Base-by-base conservation (phyloP, 257 asterid species). In the Cinchona pubescens region DNA sequence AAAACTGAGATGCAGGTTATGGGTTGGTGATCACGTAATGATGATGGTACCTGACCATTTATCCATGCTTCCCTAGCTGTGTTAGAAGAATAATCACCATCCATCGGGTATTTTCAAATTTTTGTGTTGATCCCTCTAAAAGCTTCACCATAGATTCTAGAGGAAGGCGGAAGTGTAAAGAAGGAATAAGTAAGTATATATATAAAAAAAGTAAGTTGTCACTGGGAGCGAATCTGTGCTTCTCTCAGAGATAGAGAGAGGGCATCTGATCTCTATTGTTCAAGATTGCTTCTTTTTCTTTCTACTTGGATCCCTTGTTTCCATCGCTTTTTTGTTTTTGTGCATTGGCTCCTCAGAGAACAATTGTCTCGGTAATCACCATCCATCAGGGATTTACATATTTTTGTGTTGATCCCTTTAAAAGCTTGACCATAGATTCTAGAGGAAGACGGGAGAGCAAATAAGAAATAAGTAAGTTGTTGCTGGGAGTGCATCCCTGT, bases 251-350 rank as follows among this genome's bases (percentile, higher is more conserved):
- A 27, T 12, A 45, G 25, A 66, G 51, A 42, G 19, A 3, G 62
- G 69, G 25, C 29, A 7, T 51, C 66, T 61, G 46, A n/a, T 45
- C 35, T n/a, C 43, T 38, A n/a, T 30, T 58, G 16, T 12, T 53
- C 29, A 11, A 56, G 27, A 67, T 29, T 19, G 27, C 21, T 38
- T 67, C 53, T 25, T 19, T 42, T 58, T 58, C 11, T 62, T 23
- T 43, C 79, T 32, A 19, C 37, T 7, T 76, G 43, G 30, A 42
- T 37, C 51, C 75, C 73, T 68, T 13, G 4, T 67, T 43, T 32
- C 35, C 32, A 40, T 42, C 18, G 27, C 23, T 25, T 35, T 63
- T 49, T 62, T 43, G 40, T 19, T 19, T 58, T 38, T 56, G 40
- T 56, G 43, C 27, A 13, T 51, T 27, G 16, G 40, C 25, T 76